Evolutionary conservation across 2,329 filamentous ascomycete species (phyloP), one percentile per base, ranked within the genome.

Genomic region (Fusarium torreyae): DNA sequence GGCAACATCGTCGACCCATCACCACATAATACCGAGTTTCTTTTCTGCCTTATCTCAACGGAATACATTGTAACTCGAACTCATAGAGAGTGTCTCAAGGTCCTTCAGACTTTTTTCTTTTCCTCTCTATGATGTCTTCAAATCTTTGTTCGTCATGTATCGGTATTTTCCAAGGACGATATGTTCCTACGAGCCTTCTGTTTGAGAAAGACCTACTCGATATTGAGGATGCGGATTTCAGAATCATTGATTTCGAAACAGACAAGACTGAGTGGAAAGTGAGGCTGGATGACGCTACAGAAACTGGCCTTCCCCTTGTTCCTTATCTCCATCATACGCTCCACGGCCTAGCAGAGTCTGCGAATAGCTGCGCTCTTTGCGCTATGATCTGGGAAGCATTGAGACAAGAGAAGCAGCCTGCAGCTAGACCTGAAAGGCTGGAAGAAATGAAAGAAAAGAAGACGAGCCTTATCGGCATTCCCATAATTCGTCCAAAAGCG

Each of bases 361-460:
- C 44, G 14, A 33, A 48, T 11, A 51, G n/a, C 5, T 69, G 67
- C n/a, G 68, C 57, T 13, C 51, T 70, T 31, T 70, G 66, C 22
- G 62, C 62, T 15, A 67, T 48, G 24, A 70, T 69, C n/a, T 70
- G 52, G 45, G 44, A 68, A n/a, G 38, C 42, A 15, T 24, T 63
- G 24, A 42, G 42, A 38, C 26, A 28, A 7, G 66, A 70, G 3
- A 18, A 44, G 17, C 34, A 61, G 11, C 17, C 18, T 26, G 18
- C 26, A 3, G 45, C 34, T n/a, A 22, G 20, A 1, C 43, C 43
- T 13, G 5, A 18, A 33, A 54, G 18, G 3, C 11, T 69, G 33
- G 33, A 20, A 9, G 52, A 49, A 15, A 45, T 58, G 40, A 17
- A 55, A 9, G 18, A 57, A 6, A 20, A 15, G 7, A 18, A 17